These are phyloP conservation scores for Dysphania ambrosioides DNA, from an alignment of 148 eudicot genomes.

Conservation along the genomic window DNA sequence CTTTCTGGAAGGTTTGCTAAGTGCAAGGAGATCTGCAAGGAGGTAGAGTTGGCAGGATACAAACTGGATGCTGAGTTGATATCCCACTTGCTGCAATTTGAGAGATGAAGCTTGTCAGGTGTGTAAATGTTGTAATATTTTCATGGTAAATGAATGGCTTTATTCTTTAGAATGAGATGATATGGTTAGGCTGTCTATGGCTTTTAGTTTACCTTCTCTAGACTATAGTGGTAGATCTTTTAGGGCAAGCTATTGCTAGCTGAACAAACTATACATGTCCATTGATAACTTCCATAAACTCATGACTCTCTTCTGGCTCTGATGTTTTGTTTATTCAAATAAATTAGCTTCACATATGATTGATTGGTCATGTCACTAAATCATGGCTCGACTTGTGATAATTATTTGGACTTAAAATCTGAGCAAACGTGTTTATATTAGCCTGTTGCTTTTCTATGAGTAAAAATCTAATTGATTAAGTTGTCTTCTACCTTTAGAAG, in stretches of 20 bases:
- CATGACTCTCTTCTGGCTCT: neutral
- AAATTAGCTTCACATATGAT: neutral
- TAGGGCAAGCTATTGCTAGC: neutral
- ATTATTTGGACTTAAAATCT: neutral
- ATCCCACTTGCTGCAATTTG: slow-evolving; percentile 47
- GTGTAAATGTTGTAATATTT: slow-evolving; percentile 6
- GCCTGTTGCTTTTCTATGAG: neutral
- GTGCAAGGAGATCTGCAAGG: slow-evolving; percentile 73
- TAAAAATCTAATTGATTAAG: neutral
- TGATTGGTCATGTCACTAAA: neutral
- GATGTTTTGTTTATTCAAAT: neutral
- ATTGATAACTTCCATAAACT: neutral
- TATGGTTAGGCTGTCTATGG: neutral
- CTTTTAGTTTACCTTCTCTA: neutral
- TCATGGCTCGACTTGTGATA: neutral
- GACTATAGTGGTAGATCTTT: neutral
- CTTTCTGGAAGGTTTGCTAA: slow-evolving; percentile 72
- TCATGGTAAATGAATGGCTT: slow-evolving; percentile 7
- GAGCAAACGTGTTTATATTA: neutral
- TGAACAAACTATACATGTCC: neutral
- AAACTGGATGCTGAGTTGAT: slow-evolving; percentile 48
- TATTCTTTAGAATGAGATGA: neutral
- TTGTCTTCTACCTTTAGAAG: neutral
- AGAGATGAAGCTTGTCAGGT: slow-evolving; percentile 29
- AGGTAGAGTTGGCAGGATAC: slow-evolving; percentile 70